Conservation (phyloP, 1,284 basidiomycete genomes). For the Sanghuangporus baumii region DNA sequence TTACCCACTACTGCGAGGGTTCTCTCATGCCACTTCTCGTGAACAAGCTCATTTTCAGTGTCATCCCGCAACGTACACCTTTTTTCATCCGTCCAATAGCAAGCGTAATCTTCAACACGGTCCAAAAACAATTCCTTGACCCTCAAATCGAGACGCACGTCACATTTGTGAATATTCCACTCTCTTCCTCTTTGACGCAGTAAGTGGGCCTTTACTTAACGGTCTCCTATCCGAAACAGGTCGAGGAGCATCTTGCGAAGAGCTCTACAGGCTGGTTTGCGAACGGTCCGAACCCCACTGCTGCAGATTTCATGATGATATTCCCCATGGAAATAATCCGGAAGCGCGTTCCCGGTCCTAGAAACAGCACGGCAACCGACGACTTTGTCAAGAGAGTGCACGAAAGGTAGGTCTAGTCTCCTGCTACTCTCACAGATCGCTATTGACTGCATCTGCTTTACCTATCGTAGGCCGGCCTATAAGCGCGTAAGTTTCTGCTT, state of each 20-base stretch:
- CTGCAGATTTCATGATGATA: slow-evolving; percentile 38
- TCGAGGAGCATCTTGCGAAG: slow-evolving; percentile 33
- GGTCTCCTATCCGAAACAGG: slow-evolving; percentile 22
- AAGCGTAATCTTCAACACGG: slow-evolving; percentile 26
- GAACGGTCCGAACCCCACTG: slow-evolving; percentile 31
- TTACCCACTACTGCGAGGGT: slow-evolving; percentile 38
- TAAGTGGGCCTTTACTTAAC: neutral
- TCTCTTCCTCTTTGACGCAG: neutral
- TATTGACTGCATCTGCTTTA: neutral
- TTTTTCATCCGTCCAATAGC: slow-evolving; percentile 33
- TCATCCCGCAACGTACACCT: slow-evolving; percentile 30
- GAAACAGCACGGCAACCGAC: slow-evolving; percentile 22
- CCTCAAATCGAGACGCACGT: slow-evolving; percentile 30
- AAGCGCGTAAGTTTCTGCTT: slow-evolving; percentile 23
- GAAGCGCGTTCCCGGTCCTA: slow-evolving; percentile 16
- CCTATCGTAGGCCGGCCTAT: slow-evolving; percentile 25
- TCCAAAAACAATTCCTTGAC: slow-evolving; percentile 26
- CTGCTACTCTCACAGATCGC: neutral
- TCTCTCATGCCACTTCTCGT: slow-evolving; percentile 32
- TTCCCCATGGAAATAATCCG: slow-evolving; percentile 30
- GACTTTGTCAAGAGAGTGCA: slow-evolving; percentile 30
- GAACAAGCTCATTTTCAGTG: slow-evolving; percentile 29
- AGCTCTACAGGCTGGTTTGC: slow-evolving; percentile 31
- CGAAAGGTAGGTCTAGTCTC: slow-evolving; percentile 24
- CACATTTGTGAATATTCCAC: slow-evolving; percentile 26